Percentiles rank a stretch among this genome's conserved stretches.
These are phyloP conservation scores for Phytophthora chlamydospora DNA, from an alignment of 352 stramenopile species.

Conservation along the genomic window DNA sequence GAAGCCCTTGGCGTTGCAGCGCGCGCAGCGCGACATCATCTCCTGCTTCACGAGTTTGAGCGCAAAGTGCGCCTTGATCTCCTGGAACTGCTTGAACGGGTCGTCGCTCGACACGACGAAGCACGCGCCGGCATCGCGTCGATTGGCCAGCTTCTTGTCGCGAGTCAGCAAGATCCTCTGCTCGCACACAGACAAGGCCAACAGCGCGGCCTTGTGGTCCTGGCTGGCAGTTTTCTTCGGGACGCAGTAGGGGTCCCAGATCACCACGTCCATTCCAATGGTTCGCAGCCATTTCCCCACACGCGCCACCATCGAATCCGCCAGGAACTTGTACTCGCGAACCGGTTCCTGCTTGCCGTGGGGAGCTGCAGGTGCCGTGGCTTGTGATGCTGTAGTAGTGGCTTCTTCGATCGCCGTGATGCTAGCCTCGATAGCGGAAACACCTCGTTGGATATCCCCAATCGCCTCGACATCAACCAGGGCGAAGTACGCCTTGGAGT, in stretches of 20 bases:
- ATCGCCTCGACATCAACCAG: constrained; percentile 40
- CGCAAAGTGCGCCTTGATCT: constrained; percentile 77
- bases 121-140: constrained; percentile 72
- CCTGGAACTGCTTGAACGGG: constrained; percentile 72
- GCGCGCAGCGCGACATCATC: constrained; percentile 78
- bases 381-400: not conserved
- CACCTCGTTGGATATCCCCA: constrained; percentile 45
- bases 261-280: constrained; percentile 76
- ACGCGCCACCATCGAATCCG: constrained; percentile 76
- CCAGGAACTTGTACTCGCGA: constrained; percentile 68
- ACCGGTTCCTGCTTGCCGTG: constrained; percentile 1
- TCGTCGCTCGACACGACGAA: constrained; percentile 80
- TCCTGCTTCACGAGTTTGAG: constrained; percentile 65
- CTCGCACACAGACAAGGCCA: constrained; percentile 57
- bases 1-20: constrained; percentile 75
- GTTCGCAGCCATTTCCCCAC: constrained; percentile 81
- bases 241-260: constrained; percentile 56
- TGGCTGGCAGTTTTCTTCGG: constrained; percentile 35
- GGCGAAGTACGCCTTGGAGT: constrained; percentile 46
- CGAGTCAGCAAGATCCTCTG: constrained; percentile 79
- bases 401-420: not conserved
- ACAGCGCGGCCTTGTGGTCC: constrained; percentile 53
- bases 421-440: constrained; percentile 22
- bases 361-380: not conserved
- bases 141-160: constrained; percentile 74